These are phyloP conservation scores for Daldinia vernicosa DNA, from an alignment of 495 filamentous ascomycete species.

Conservation along the genomic window DNA sequence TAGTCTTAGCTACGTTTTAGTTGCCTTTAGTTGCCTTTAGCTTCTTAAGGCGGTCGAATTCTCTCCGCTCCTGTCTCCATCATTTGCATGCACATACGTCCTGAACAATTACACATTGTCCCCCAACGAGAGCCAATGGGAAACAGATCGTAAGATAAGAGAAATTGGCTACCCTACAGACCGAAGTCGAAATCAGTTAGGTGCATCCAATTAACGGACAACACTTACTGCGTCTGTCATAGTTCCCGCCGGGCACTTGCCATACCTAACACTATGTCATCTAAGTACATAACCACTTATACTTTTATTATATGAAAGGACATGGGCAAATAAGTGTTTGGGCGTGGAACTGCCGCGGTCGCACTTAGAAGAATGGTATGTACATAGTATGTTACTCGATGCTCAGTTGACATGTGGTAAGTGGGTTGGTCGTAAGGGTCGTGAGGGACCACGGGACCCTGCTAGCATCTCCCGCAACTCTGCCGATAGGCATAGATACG, in stretches of 20 bases:
- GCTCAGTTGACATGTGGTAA: conserved; percentile 22
- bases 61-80: conserved; percentile 16
- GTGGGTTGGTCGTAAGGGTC: conserved; percentile 10
- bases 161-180: conserved; percentile 37
- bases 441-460: conserved; percentile 14
- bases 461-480: conserved; percentile 13
- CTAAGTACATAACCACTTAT: neutral
- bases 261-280: conserved; percentile 10
- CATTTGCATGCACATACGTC: neutral
- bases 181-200: conserved; percentile 34
- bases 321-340: conserved; percentile 11
- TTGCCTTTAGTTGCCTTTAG: neutral
- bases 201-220: conserved; percentile 21
- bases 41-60: neutral
- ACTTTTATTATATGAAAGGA: conserved; percentile 5
- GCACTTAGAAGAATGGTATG: conserved; percentile 15
- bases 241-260: conserved; percentile 20
- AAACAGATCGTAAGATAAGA: conserved; percentile 30
- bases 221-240: conserved; percentile 24
- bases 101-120: conserved; percentile 25
- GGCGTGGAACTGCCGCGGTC: conserved; percentile 37
- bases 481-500: conserved; percentile 22
- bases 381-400: conserved; percentile 27
- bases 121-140: conserved; percentile 18
- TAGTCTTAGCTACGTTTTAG: neutral